A percentile compares a stretch with the other conserved stretches of the same genome.
Conservation (phyloP, 2,329 filamentous ascomycete genomes). For the Lasiodiplodia sp. region DNA sequence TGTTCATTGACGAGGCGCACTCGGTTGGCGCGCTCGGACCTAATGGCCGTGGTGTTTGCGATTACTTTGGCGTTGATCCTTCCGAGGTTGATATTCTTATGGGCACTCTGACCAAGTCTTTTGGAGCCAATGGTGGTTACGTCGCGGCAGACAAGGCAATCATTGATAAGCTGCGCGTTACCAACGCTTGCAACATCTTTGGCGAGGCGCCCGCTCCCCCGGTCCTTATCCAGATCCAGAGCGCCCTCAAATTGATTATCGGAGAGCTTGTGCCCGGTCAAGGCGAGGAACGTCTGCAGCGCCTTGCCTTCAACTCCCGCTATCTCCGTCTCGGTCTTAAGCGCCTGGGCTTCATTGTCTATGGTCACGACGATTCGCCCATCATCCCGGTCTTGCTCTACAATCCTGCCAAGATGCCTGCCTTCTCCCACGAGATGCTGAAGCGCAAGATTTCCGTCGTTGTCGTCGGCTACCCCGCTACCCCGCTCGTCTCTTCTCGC, state of each 20-base stretch:
- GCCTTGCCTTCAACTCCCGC: conserved; percentile 96
- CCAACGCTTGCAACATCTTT: conserved; percentile 85
- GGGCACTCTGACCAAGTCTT: conserved; percentile 98
- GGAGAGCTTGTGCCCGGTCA: conserved; percentile 89
- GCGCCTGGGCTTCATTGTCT: conserved; percentile 94
- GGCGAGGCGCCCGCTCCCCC: conserved; percentile 88
- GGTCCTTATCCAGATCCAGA: conserved; percentile 88
- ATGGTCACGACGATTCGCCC: conserved; percentile 96
- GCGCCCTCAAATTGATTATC: conserved; percentile 85
- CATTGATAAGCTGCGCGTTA: conserved; percentile 87
- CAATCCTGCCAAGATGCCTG: conserved; percentile 98
- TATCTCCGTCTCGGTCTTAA: conserved; percentile 98
- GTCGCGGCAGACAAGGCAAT: conserved; percentile 87
- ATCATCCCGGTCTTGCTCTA: conserved; percentile 95
- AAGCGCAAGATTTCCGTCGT: conserved; percentile 97
- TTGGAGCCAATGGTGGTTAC: conserved; percentile 97
- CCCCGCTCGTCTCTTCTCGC: conserved; percentile 91
- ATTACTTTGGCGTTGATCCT: conserved; percentile 94
- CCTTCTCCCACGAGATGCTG: conserved; percentile 98
- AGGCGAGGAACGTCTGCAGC: conserved; percentile 92
- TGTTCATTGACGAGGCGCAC: conserved; percentile 97
- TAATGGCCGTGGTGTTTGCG: conserved; percentile 88
- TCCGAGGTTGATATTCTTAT: conserved; percentile 92
- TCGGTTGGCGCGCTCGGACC: conserved; percentile 93
- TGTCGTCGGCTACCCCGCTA: conserved; percentile 95